Evolutionary conservation across 1,284 basidiomycete species (phyloP), one percentile per base, ranked within the genome.

Genomic region (Heterobasidion occidentale): DNA sequence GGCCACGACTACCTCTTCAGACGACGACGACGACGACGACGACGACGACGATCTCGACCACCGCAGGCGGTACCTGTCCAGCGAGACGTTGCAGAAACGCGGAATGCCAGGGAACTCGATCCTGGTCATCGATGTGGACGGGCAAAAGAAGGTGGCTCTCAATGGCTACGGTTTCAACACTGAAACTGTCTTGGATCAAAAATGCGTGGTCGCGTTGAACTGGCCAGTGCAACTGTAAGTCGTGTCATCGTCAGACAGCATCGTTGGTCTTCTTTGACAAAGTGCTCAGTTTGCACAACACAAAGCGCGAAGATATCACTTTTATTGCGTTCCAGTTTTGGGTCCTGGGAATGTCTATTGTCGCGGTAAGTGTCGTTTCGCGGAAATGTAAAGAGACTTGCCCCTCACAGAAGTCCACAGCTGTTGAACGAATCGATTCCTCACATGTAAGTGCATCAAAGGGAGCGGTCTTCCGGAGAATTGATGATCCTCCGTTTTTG

Each of bases 401-500:
- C 17, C 27, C 35, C 53, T 57, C 48, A 50, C 9, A 12, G 55
- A 54, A 9, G 20, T 36, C 33, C 42, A 19, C 52, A 70, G 70
- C 70, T 91, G 50, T 68, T 90, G 54, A 90, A 91, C 65, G 88
- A 91, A 69, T 90, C 88, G 1, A 87, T 90, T 55, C 88, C 88
- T 6, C 89, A 92, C 61, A 83, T 84, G 73, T 77, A 64, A 58
- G 77, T 62, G n/a, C 15, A 36, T n/a, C 9, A 11, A 44, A 11
- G n/a, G 19, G 17, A 7, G 17, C 17, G 11, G 42, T 35, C 53
- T 56, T 50, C 9, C n/a, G 11, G 33, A 14, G 15, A 20, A 42
- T 44, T 36, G 36, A 47, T 46, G 54, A 58, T 36, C 56, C 51
- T 19, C 36, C 20, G 46, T 8, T 47, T 46, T 42, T 42, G 12